Evolutionary conservation across 331 rosid genomes (phyloP), one percentile per base, ranked within the genome.

Genomic region (Dryas integrifolia): DNA sequence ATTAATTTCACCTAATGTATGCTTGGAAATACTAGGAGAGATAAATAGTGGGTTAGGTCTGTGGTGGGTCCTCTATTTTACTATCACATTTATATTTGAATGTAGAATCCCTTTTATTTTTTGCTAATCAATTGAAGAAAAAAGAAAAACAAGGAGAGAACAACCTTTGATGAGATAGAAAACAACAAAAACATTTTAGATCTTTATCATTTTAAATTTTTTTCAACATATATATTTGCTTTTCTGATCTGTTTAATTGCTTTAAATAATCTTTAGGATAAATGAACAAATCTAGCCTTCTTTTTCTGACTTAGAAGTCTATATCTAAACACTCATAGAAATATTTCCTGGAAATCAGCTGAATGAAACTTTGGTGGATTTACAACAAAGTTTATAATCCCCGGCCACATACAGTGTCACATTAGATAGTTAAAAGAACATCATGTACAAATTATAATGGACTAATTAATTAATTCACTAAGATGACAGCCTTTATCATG

Each of bases 361-460:
- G 21, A 15, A 35, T n/a, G 66, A 60, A 60, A 38, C 66, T 39
- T 6, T 16, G 63, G 0, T 30, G 10, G 65, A 7, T 59, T 40
- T 24, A 44, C 10, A 44, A 7, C 56, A 24, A 67, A 63, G 75
- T 67, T 75, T 56, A 65, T 14, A 78, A 40, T 51, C 77, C 73
- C 58, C 21, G 21, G 21, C 21, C 47, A 48, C 56, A 60, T 51
- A 83, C 55, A 75, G 77, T 52, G 67, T 75, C 52, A 73, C 82
- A 80, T 65, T 48, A 70, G 77, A 79, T 55, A 49, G 81, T 79
- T 75, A 53, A 80, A 74, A 79, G 87, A 84, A 76, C 47, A 52
- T 44, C 77, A 77, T 82, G 76, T 82, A 45, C 73, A 80, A 77
- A 72, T 72, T 76, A 70, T 77, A 75, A 71, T 72, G 72, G 52